These are phyloP conservation scores for Phialophora chinensis DNA, from an alignment of 2,329 filamentous ascomycete species.

Conservation along the genomic window DNA sequence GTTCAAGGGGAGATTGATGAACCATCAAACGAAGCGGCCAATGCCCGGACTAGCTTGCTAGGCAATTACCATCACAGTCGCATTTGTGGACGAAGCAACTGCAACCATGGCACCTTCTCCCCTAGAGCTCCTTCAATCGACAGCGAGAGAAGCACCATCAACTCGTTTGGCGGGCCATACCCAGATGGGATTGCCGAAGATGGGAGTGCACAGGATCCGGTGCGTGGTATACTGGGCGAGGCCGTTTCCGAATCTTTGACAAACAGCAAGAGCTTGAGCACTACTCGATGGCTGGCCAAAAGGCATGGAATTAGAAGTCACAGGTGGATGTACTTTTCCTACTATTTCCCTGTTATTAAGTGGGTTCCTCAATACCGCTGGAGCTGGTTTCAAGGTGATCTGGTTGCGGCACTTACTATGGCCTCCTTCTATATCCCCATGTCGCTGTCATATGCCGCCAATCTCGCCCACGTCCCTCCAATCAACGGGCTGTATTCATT, in stretches of 20 bases:
- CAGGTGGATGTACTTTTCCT: slow-evolving; percentile 82
- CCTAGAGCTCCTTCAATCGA: slow-evolving; percentile 64
- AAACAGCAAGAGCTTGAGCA: slow-evolving; percentile 61
- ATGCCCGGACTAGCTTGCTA: slow-evolving; percentile 48
- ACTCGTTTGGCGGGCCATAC: slow-evolving; percentile 39
- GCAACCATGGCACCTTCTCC: slow-evolving; percentile 78
- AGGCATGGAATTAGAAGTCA: slow-evolving; percentile 76
- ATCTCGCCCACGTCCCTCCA: slow-evolving; percentile 88
- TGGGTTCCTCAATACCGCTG: slow-evolving; percentile 89
- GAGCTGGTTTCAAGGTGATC: slow-evolving; percentile 81
- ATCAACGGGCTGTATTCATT: slow-evolving; percentile 95
- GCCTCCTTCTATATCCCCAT: slow-evolving; percentile 99
- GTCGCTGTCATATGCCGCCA: slow-evolving; percentile 89
- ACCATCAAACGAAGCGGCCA: slow-evolving; percentile 37
- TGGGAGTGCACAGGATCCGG: slow-evolving; percentile 34
- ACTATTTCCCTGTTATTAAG: slow-evolving; percentile 89
- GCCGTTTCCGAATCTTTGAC: slow-evolving; percentile 53
- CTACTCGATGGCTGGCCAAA: slow-evolving; percentile 73
- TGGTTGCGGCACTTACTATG: slow-evolving; percentile 89
- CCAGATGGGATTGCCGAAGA: slow-evolving; percentile 34
- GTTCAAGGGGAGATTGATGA: slow-evolving; percentile 33
- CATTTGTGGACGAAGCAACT: slow-evolving; percentile 53
- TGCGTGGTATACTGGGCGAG: slow-evolving; percentile 51
- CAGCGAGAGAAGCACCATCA: slow-evolving; percentile 45
- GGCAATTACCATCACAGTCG: slow-evolving; percentile 49